phyloP scores from a whole-genome alignment of 1,284 basidiomycete species.

The Cutaneotrichosporon cutaneum region DNA sequence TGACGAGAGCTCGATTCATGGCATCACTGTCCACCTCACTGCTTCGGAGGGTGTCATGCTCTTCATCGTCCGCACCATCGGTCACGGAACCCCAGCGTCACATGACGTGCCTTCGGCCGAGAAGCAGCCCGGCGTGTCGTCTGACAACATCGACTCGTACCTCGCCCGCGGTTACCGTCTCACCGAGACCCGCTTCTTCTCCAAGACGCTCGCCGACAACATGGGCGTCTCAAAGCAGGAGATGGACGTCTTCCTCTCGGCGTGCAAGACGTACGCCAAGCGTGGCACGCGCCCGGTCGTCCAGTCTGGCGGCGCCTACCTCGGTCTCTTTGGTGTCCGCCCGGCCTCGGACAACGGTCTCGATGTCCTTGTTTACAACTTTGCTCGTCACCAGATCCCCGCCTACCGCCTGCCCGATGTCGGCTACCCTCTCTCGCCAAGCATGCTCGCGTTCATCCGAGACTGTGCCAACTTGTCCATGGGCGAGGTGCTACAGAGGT shows the following conservation, averaged over 20 bases:
- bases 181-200: slow-evolving; percentile 57
- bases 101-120: slow-evolving; percentile 36
- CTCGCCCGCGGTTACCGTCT: slow-evolving; percentile 56
- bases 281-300: slow-evolving; percentile 56
- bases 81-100: slow-evolving; percentile 35
- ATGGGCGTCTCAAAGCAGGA: slow-evolving; percentile 55
- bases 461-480: slow-evolving; percentile 53
- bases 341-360: slow-evolving; percentile 50
- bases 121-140: slow-evolving; percentile 25
- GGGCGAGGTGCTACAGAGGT: slow-evolving; percentile 51
- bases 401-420: slow-evolving; percentile 58
- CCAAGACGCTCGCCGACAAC: slow-evolving; percentile 54
- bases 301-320: slow-evolving; percentile 56
- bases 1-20: slow-evolving; percentile 49
- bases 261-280: slow-evolving; percentile 57
- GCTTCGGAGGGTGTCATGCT: slow-evolving; percentile 56
- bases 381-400: slow-evolving; percentile 58
- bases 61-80: slow-evolving; percentile 56
- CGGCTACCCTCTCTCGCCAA: slow-evolving; percentile 47
- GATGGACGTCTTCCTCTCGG: slow-evolving; percentile 55
- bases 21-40: slow-evolving; percentile 47
- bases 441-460: slow-evolving; percentile 54
- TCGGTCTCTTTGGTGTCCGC: slow-evolving; percentile 56
- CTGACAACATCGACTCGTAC: slow-evolving; percentile 54
- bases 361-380: slow-evolving; percentile 58